phyloP scores from a whole-genome alignment of 2,329 filamentous ascomycete genomes.

The Knoxdaviesia capensis region DNA sequence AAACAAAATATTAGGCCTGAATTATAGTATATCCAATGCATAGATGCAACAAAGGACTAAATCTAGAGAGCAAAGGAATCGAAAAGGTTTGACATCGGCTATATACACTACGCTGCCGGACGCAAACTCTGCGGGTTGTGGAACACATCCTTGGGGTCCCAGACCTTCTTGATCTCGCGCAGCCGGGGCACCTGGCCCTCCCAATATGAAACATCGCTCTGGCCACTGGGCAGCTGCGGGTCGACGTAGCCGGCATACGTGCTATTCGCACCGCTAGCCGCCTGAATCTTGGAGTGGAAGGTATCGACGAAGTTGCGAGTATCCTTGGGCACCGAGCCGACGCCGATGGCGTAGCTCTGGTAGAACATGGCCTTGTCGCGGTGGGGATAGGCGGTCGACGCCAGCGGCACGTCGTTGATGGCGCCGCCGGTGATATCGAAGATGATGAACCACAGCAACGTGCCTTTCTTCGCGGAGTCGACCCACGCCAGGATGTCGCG shows the following conservation, averaged over 20 bases:
- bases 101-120: too few species aligned
- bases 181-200: conserved; percentile 26
- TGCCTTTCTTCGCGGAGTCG: conserved; percentile 25
- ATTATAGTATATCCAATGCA: too few species aligned
- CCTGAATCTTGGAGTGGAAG: conserved; percentile 23
- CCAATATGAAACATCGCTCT: conserved; percentile 33
- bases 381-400: conserved; percentile 41
- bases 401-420: conserved; percentile 29
- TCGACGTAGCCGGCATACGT: conserved; percentile 47
- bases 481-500: conserved; percentile 32
- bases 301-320: conserved; percentile 29
- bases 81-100: too few species aligned
- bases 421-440: conserved; percentile 43
- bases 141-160: conserved; percentile 34
- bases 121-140: conserved; percentile 35
- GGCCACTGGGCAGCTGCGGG: conserved; percentile 18
- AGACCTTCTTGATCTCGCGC: conserved; percentile 25
- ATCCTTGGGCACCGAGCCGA: conserved; percentile 21
- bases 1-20: too few species aligned
- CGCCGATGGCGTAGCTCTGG: conserved; percentile 37
- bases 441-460: conserved; percentile 37
- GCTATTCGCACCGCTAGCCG: conserved; percentile 18
- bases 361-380: conserved; percentile 44
- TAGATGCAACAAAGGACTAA: too few species aligned
- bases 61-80: too few species aligned